A percentile compares a stretch with the other conserved stretches of the same genome.
These are phyloP conservation scores for Neurospora sp. DNA, from an alignment of 495 filamentous ascomycete genomes.

Conservation along the genomic window DNA sequence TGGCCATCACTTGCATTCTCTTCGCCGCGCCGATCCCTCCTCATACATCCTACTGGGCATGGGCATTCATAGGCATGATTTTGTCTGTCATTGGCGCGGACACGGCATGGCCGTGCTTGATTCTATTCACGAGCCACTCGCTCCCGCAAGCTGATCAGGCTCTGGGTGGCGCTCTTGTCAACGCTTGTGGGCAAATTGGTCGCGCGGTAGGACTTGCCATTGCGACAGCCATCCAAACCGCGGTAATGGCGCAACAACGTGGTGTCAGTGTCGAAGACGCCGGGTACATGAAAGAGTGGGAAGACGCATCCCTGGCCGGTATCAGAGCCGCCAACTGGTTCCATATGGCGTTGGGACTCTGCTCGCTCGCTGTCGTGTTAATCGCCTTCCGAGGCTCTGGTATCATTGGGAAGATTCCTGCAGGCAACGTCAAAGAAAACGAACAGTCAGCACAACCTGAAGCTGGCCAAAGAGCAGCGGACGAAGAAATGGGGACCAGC, in stretches of 20 bases:
- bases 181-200: slow-evolving; percentile 48
- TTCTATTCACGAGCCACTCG: slow-evolving; percentile 48
- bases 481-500: neutral
- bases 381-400: slow-evolving; percentile 34
- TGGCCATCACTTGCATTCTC: slow-evolving; percentile 40
- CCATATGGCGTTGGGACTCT: slow-evolving; percentile 33
- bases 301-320: slow-evolving; percentile 36
- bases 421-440: neutral
- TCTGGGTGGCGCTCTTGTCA: slow-evolving; percentile 50
- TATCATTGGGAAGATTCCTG: slow-evolving; percentile 29
- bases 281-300: slow-evolving; percentile 26
- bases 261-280: slow-evolving; percentile 29
- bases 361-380: slow-evolving; percentile 27
- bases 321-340: slow-evolving; percentile 47
- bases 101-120: slow-evolving; percentile 47
- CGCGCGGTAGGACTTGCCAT: slow-evolving; percentile 49
- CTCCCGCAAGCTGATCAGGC: slow-evolving; percentile 52
- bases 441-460: neutral
- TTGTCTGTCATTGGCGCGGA: slow-evolving; percentile 51
- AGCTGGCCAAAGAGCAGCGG: neutral
- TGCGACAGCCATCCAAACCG: slow-evolving; percentile 46
- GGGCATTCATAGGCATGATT: slow-evolving; percentile 47
- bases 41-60: slow-evolving; percentile 49
- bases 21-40: slow-evolving; percentile 48
- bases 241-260: slow-evolving; percentile 36